Evolutionary conservation across 176 grass and related monocot species (phyloP), one percentile per base, ranked within the genome.

Genomic region (Oryza punctata): DNA sequence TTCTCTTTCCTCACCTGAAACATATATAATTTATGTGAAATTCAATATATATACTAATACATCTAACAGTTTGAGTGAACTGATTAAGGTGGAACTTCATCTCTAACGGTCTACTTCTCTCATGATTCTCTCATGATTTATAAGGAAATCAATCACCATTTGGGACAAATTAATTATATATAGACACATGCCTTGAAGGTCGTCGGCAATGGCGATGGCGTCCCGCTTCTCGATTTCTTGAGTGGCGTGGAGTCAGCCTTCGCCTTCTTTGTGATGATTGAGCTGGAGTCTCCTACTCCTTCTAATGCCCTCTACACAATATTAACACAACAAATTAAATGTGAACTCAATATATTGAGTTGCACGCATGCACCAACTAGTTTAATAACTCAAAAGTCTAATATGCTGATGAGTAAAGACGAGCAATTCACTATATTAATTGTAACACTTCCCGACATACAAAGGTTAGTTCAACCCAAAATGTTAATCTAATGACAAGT

Each of bases 1-100:
- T 99, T 99, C 89, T 99, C 96, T 91, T 99, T 99, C 85, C 96
- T 92, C 77, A 99, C 96, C 96, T 99, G 89, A 82, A 73, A 82
- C 29, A 69, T 38, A 38, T 38, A 38, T 6, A 61, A 24, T 61
- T 23, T 61, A 70, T 70, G 47, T 35, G 78, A 32, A 33, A 77
- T 57, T 45, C 63, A 30, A 25, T 57, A 35, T 57, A 19, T 57
- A 57, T 7, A 21, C 4, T 50, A 50, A 4, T 50, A 50, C 15
- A 50, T 16, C 47, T 16, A 47, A 47, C 12, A 50, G 47, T 50
- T 50, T 50, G 14, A 18, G 14, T 50, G 5, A 16, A 45, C 9
- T 50, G 3, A 50, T 50, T 50, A 10, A 18, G 50, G 50, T 7
- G 15, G 16, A 35, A 35, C 6, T 35, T 54, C 7, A 54, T 19